Conservation (phyloP, 2,329 filamentous ascomycete genomes). For the Cladophialophora chaetospira region DNA sequence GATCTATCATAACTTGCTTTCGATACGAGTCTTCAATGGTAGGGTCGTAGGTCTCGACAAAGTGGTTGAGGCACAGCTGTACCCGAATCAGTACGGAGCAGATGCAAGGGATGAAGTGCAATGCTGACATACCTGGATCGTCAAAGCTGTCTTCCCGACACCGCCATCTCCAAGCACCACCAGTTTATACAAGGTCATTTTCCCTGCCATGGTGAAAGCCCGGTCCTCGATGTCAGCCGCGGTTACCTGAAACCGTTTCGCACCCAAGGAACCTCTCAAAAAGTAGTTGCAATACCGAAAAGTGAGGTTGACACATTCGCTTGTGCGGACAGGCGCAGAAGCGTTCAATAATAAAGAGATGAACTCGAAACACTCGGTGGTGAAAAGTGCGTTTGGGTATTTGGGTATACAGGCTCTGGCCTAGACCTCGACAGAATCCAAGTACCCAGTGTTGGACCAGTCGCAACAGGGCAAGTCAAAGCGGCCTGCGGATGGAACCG, state of each 20-base stretch:
- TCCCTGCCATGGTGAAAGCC: constrained; percentile 70
- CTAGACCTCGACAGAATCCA: constrained; percentile 22
- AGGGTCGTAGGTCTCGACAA: constrained; percentile 84
- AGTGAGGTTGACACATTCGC: constrained; percentile 13
- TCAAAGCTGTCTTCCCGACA: constrained; percentile 90
- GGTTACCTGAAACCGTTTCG: constrained; percentile 7
- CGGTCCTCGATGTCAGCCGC: constrained; percentile 17
- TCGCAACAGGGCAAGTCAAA: constrained; percentile 2
- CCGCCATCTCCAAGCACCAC: constrained; percentile 93
- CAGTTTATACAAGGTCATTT: constrained; percentile 95
- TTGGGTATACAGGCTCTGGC: not conserved
- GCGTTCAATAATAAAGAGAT: not conserved
- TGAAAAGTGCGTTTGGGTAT: constrained; percentile 1
- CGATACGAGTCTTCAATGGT: constrained; percentile 70
- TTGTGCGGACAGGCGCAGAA: constrained; percentile 10
- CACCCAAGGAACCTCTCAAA: constrained; percentile 12
- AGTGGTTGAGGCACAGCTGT: constrained; percentile 93
- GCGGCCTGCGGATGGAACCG: not conserved
- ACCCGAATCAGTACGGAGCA: constrained; percentile 11
- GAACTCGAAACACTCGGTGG: not conserved
- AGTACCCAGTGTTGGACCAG: not conserved
- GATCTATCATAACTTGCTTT: constrained; percentile 80
- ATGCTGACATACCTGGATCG: constrained; percentile 72
- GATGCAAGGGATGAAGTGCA: not conserved
- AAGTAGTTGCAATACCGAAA: not conserved